Conservation (phyloP, 257 asterid species). For the Echium plantagineum region DNA sequence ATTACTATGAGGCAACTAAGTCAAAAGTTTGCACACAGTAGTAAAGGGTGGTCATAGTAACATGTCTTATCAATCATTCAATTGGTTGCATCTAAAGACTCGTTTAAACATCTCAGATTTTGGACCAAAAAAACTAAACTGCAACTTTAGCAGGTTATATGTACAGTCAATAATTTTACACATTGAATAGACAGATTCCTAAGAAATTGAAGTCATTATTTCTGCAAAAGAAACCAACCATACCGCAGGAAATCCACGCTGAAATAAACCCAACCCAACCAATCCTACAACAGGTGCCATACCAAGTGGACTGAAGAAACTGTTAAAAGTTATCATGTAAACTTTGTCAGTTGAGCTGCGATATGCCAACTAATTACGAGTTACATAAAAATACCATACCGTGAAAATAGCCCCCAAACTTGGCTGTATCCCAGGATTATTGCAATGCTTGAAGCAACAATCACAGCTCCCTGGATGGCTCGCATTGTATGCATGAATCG, state of each 20-base stretch:
- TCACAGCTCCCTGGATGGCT: slow-evolving; percentile 95
- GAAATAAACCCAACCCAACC: slow-evolving; percentile 89
- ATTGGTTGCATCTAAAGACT: not conserved
- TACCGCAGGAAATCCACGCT: slow-evolving; percentile 91
- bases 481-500: slow-evolving; percentile 86
- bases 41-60: not conserved
- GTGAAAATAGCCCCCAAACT: slow-evolving; percentile 97
- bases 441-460: slow-evolving; percentile 84
- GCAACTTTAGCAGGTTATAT: not conserved
- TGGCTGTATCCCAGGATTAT: slow-evolving; percentile 93
- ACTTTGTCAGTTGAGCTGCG: slow-evolving; percentile 1
- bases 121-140: not conserved
- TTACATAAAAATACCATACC: slow-evolving; percentile 30
- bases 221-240: slow-evolving; percentile 6
- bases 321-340: slow-evolving; percentile 18
- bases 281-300: slow-evolving; percentile 97
- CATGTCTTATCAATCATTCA: too few relatives aligned
- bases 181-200: not conserved
- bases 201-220: not conserved
- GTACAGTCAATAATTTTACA: not conserved
- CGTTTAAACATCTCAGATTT: not conserved
- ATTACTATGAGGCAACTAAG: too few relatives aligned
- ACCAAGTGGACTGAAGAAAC: slow-evolving; percentile 97
- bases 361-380: not conserved
- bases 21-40: too few relatives aligned